A percentile compares a stretch with the other conserved stretches of the same genome.
phyloP scores from a whole-genome alignment of 2,329 filamentous ascomycete genomes.

The Claviceps arundinis region DNA sequence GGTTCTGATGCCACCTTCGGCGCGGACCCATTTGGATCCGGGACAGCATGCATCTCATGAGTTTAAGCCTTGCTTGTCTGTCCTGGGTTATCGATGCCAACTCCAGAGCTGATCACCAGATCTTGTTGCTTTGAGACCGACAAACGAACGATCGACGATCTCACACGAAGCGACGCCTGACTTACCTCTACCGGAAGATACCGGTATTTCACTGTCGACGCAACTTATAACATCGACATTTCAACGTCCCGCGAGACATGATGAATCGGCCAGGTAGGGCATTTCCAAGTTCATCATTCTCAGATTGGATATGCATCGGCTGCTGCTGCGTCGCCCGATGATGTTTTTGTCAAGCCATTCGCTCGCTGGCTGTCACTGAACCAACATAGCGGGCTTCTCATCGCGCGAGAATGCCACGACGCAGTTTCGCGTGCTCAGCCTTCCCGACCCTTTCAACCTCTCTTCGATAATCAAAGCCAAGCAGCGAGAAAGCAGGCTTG shows the following conservation, averaged over 20 bases:
- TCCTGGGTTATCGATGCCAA: constrained; percentile 8
- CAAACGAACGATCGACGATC: background rate
- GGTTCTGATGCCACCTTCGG: constrained; percentile 16
- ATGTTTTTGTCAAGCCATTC: background rate
- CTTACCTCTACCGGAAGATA: background rate
- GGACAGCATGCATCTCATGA: constrained; percentile 12
- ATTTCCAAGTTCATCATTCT: constrained; percentile 12
- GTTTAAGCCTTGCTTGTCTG: constrained; percentile 14
- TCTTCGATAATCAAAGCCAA: background rate
- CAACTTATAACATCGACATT: background rate
- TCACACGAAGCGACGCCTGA: background rate
- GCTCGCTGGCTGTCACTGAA: background rate
- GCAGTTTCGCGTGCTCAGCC: background rate
- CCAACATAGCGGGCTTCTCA: background rate
- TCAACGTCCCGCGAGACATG: constrained; percentile 15
- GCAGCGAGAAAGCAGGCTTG: background rate
- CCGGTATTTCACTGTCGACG: background rate
- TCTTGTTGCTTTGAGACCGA: background rate
- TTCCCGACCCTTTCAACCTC: background rate
- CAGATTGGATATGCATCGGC: constrained; percentile 4
- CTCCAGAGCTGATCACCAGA: background rate
- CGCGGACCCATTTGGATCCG: constrained; percentile 28
- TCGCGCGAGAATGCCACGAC: background rate
- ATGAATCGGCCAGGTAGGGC: constrained; percentile 50
- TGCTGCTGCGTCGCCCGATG: background rate